Conservation (phyloP, 257 asterid species). For the Leonotis leonurus region DNA sequence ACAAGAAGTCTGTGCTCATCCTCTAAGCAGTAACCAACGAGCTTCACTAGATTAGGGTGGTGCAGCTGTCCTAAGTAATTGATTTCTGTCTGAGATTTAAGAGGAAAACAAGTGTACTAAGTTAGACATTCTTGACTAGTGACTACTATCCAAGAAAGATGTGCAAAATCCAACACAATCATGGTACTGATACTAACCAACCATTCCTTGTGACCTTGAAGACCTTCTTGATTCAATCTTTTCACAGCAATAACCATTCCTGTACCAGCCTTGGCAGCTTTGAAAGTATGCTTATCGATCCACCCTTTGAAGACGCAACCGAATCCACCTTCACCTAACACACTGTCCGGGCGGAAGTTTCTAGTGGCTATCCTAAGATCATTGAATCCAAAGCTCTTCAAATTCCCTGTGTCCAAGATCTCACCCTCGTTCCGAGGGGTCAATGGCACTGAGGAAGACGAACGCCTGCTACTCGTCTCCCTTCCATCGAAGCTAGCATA, state of each 20-base stretch:
- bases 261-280: conserved; percentile 69
- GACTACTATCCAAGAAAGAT: neutral
- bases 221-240: conserved; percentile 68
- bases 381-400: conserved; percentile 53
- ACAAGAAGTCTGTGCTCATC: conserved; percentile 65
- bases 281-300: conserved; percentile 60
- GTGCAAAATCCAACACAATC: neutral
- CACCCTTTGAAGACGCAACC: conserved; percentile 85
- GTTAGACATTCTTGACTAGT: neutral
- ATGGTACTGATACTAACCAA: conserved; percentile 37
- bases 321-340: conserved; percentile 80
- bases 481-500: conserved; percentile 26
- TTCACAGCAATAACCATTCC: conserved; percentile 75
- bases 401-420: conserved; percentile 40
- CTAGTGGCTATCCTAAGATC: conserved; percentile 65
- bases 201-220: conserved; percentile 89
- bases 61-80: conserved; percentile 56
- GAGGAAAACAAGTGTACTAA: neutral
- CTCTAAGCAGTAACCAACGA: conserved; percentile 65
- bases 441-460: conserved; percentile 35
- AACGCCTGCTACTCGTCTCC: conserved; percentile 37
- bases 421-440: conserved; percentile 60
- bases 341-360: conserved; percentile 85
- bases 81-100: conserved; percentile 42
- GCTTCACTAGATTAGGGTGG: conserved; percentile 59